phyloP scores from a whole-genome alignment of 1,284 basidiomycete genomes.

The Austroboletus rostrupii region DNA sequence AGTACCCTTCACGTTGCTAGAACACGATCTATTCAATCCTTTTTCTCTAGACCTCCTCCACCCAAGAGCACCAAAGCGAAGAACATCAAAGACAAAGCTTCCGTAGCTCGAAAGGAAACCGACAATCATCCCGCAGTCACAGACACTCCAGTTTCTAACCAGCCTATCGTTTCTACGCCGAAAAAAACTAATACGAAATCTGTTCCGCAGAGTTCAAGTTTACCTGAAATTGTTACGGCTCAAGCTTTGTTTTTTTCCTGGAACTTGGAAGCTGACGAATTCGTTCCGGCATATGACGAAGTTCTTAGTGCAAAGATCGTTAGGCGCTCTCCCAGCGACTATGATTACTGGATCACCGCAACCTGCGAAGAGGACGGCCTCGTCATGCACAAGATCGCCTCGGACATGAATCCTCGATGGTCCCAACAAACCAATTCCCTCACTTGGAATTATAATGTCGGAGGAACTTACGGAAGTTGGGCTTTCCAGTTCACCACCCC shows the following conservation, averaged over 20 bases:
- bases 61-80: conserved; percentile 27
- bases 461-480: conserved; percentile 76
- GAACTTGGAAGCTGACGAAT: conserved; percentile 66
- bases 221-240: conserved; percentile 38
- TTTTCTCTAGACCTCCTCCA: conserved; percentile 35
- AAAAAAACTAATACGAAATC: conserved; percentile 17
- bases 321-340: conserved; percentile 45
- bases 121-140: conserved; percentile 7
- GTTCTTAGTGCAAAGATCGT: conserved; percentile 68
- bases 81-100: conserved; percentile 16
- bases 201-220: conserved; percentile 11
- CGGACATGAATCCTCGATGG: conserved; percentile 78
- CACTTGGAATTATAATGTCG: conserved; percentile 78
- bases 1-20: conserved; percentile 28
- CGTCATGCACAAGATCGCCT: conserved; percentile 57
- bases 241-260: conserved; percentile 68
- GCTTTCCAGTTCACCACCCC: conserved; percentile 68
- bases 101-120: conserved; percentile 15
- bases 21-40: conserved; percentile 22
- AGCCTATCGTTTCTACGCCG: conserved; percentile 10
- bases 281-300: conserved; percentile 63
- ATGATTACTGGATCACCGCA: conserved; percentile 63
- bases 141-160: conserved; percentile 5
- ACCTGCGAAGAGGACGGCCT: conserved; percentile 47
- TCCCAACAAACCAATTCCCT: conserved; percentile 63